Base-by-base conservation (phyloP, 495 filamentous ascomycete species). In the Extremus antarcticus region DNA sequence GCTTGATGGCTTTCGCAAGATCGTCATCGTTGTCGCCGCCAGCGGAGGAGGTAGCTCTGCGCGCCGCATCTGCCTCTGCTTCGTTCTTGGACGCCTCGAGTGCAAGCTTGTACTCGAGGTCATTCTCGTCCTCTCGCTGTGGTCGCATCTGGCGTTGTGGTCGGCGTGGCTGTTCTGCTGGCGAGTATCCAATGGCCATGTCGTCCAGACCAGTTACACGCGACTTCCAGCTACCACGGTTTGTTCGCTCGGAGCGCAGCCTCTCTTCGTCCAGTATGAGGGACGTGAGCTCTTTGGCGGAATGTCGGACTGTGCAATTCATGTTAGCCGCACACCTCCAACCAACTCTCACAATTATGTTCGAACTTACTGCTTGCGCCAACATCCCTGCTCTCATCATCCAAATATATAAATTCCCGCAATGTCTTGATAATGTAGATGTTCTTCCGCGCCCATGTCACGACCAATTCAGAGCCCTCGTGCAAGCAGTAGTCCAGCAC, bases 401-500 rank as follows among this genome's bases (percentile, higher is more conserved):
- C 94, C 21, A 96, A 79, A 67, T 95, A 89, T 65, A 87, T 83
- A 61, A 99, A 99, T 70, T 99, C 94, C 62, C 94, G 83, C 66
- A 99, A 68, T 15, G 94, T 99, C 73, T 96, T 97, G 78, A 99
- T 94, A 69, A 97, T 88, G 71, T 92, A 99, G 63, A 95, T 84
- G 66, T 95, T 97, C 74, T 95, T 92, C 58, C 90, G 84, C 43
- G 91, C 91, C 94, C 94, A 97, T 1, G 91, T 95, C 24, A 99
- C 94, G 25, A 96, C 89, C 59, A 95, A 72, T 71, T 97, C 94
- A 0, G 88, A 94, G 7, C 94, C 94, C 67, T 99, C 94, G 68
- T 99, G 94, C 32, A 99, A 76, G 73, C 89, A 95, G 71, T 99
- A 99, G 71, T 99, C 94, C 55, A 96, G 78, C 56, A 99, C 94